Conservation (phyloP, 352 stramenopile species). For the Hyaloperonospora arabidopsidis region DNA sequence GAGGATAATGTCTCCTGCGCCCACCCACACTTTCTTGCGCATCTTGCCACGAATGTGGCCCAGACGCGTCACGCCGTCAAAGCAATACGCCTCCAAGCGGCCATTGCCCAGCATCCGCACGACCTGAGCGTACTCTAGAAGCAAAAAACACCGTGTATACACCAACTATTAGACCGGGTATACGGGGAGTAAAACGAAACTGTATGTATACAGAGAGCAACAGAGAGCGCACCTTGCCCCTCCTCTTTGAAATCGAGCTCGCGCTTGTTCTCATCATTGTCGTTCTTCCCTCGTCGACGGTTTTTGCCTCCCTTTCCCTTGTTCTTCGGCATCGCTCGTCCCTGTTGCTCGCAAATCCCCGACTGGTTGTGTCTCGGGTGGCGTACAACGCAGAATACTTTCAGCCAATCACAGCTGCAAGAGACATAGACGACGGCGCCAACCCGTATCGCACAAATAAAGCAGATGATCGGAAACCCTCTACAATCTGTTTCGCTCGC, state of each 20-base stretch:
- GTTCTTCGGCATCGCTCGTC: constrained; percentile 73
- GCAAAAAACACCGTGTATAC: constrained; percentile 11
- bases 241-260: constrained; percentile 99
- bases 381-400: constrained; percentile 5
- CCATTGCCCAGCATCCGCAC: constrained; percentile 98
- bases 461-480: too few relatives aligned
- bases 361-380: constrained; percentile 6
- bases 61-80: constrained; percentile 95
- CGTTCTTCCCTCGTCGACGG: constrained; percentile 95
- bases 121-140: constrained; percentile 96
- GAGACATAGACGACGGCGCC: neutral
- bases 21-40: constrained; percentile 99
- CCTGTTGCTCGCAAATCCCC: constrained; percentile 15
- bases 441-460: too few relatives aligned
- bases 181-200: neutral
- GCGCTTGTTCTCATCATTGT: constrained; percentile 98
- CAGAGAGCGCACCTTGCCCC: constrained; percentile 81
- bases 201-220: neutral
- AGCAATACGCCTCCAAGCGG: constrained; percentile 97
- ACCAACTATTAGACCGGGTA: constrained; percentile 1
- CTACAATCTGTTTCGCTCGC: too few relatives aligned
- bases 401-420: constrained; percentile 17
- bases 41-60: constrained; percentile 99
- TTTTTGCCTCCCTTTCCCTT: constrained; percentile 98
- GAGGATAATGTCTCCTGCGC: constrained; percentile 98